Conservation (phyloP, 2,329 filamentous ascomycete species). For the Emmonsia crescens region DNA sequence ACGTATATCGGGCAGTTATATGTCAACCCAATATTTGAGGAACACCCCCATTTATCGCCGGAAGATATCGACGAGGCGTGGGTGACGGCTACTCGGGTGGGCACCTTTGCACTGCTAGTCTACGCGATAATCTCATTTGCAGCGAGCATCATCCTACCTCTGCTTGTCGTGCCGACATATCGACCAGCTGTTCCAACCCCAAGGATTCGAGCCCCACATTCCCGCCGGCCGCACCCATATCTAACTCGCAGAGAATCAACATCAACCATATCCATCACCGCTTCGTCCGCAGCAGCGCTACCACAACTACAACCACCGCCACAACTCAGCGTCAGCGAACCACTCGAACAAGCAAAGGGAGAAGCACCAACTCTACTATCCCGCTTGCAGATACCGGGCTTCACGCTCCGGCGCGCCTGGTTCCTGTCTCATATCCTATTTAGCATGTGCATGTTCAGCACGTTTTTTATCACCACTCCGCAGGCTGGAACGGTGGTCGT, state of each 20-base stretch:
- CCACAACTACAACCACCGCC: slow-evolving; percentile 3
- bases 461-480: slow-evolving; percentile 64
- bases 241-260: slow-evolving; percentile 21
- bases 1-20: slow-evolving; percentile 92
- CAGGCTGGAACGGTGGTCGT: slow-evolving; percentile 65
- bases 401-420: slow-evolving; percentile 85
- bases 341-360: slow-evolving; percentile 7
- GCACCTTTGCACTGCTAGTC: slow-evolving; percentile 78
- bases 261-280: slow-evolving; percentile 23
- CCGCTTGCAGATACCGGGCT: slow-evolving; percentile 61
- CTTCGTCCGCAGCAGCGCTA: slow-evolving; percentile 23
- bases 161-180: slow-evolving; percentile 76
- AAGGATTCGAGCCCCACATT: slow-evolving; percentile 5
- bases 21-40: slow-evolving; percentile 66
- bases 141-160: slow-evolving; percentile 72
- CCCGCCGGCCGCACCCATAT: slow-evolving; percentile 14
- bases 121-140: slow-evolving; percentile 77
- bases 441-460: slow-evolving; percentile 67
- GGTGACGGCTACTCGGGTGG: slow-evolving; percentile 74
- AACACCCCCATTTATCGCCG: slow-evolving; percentile 66
- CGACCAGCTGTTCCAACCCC: slow-evolving; percentile 15
- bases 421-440: slow-evolving; percentile 77
- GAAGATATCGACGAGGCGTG: slow-evolving; percentile 68
- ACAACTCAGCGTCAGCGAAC: neutral
- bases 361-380: slow-evolving; percentile 38